These are phyloP conservation scores for Sclerotinia glacialis DNA, from an alignment of 2,329 filamentous ascomycete species.

Conservation along the genomic window DNA sequence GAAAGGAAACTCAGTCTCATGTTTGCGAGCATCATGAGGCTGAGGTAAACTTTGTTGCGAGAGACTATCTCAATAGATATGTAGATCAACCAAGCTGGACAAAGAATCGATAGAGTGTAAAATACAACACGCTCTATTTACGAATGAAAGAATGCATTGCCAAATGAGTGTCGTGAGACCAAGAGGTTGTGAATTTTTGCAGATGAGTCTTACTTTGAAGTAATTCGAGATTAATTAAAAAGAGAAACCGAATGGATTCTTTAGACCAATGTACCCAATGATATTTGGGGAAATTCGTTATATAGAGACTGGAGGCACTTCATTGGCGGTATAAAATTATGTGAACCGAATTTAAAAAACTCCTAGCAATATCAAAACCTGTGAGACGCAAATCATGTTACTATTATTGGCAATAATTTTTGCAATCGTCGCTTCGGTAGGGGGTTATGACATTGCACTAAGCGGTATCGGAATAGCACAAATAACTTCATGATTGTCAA, in stretches of 20 bases:
- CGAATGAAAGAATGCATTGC: neutral
- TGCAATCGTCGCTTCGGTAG: no score
- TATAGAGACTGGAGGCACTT: no score
- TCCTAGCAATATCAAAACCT: no score
- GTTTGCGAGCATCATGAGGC: neutral
- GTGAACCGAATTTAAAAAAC: no score
- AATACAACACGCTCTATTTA: neutral
- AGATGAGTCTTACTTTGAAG: neutral
- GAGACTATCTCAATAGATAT: neutral
- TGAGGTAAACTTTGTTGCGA: neutral
- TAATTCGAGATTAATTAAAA: neutral
- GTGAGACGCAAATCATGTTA: no score
- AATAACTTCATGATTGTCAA: no score
- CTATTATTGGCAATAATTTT: no score
- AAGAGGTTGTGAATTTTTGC: neutral
- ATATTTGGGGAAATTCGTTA: neutral
- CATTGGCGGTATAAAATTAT: no score
- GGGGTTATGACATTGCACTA: no score
- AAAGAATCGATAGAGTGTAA: neutral
- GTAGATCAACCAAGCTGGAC: neutral
- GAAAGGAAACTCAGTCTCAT: neutral
- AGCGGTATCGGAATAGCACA: no score
- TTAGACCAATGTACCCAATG: no score
- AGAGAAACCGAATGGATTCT: no score
- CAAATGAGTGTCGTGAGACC: neutral